These are phyloP conservation scores for Heliocybe sulcata DNA, from an alignment of 1,284 basidiomycete genomes.

Conservation along the genomic window DNA sequence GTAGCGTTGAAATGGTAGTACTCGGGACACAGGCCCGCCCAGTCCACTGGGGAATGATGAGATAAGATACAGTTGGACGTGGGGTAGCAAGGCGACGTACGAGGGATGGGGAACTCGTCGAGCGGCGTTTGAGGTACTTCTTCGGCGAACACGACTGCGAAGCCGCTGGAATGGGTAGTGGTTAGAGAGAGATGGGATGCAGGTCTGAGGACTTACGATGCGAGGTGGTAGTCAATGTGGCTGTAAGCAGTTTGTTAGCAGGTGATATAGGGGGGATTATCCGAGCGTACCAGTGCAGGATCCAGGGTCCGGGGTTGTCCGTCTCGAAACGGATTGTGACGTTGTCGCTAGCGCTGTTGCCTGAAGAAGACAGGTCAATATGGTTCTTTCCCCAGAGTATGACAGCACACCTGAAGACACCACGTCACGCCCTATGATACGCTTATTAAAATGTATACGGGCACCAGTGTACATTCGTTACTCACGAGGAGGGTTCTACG, in stretches of 20 bases:
- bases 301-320: slow-evolving; percentile 41
- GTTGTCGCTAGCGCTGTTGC: slow-evolving; percentile 18
- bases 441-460: background rate
- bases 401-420: slow-evolving; percentile 16
- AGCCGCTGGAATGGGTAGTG: background rate
- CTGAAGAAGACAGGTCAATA: background rate
- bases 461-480: background rate
- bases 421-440: slow-evolving; percentile 13
- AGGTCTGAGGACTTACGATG: background rate
- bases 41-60: background rate
- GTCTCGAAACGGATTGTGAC: slow-evolving; percentile 34
- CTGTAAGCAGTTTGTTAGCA: too few relatives aligned
- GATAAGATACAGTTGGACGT: background rate
- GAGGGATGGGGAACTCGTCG: background rate
- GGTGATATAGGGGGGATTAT: too few relatives aligned
- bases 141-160: slow-evolving; percentile 2
- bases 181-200: background rate
- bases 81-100: background rate
- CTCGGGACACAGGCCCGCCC: background rate
- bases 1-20: background rate
- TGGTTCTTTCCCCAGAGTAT: background rate
- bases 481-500: slow-evolving; percentile 17
- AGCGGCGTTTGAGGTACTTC: background rate
- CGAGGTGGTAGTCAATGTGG: slow-evolving; percentile 5
- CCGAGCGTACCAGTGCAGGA: slow-evolving; percentile 28